These are phyloP conservation scores for Pseudocercospora vitis DNA, from an alignment of 2,329 filamentous ascomycete genomes.

Conservation along the genomic window DNA sequence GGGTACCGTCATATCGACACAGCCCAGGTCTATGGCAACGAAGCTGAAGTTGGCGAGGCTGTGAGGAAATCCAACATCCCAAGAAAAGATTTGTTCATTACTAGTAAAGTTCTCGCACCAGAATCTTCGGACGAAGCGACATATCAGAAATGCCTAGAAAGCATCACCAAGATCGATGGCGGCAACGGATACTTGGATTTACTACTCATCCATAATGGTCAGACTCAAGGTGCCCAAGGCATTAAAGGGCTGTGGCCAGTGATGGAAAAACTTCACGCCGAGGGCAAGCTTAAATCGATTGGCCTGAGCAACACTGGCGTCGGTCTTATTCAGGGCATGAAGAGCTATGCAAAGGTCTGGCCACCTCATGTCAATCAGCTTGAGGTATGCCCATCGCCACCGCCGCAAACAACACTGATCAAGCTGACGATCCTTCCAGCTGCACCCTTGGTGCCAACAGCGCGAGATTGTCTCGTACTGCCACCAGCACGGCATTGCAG, in stretches of 20 bases:
- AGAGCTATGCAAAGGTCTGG: slow-evolving; percentile 62
- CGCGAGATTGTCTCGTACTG: slow-evolving; percentile 59
- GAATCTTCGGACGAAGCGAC: slow-evolving; percentile 52
- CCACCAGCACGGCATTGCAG: slow-evolving; percentile 57
- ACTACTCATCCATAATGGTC: slow-evolving; percentile 68
- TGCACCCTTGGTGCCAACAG: slow-evolving; percentile 72
- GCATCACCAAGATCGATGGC: slow-evolving; percentile 58
- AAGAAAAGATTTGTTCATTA: slow-evolving; percentile 64
- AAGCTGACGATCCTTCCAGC: too few relatives aligned
- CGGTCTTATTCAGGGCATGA: slow-evolving; percentile 68
- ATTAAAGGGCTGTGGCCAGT: slow-evolving; percentile 66
- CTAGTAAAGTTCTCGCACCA: slow-evolving; percentile 65
- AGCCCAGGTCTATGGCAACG: slow-evolving; percentile 70
- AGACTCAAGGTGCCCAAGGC: slow-evolving; percentile 51
- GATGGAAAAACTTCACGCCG: slow-evolving; percentile 60
- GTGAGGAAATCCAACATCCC: slow-evolving; percentile 57
- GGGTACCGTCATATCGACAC: slow-evolving; percentile 67
- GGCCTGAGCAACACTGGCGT: slow-evolving; percentile 73
- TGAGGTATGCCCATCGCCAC: slow-evolving; percentile 54
- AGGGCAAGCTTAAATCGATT: slow-evolving; percentile 64
- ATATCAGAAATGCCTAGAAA: slow-evolving; percentile 60
- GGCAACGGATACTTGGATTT: slow-evolving; percentile 66
- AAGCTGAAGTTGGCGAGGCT: slow-evolving; percentile 64
- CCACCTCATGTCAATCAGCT: slow-evolving; percentile 74
- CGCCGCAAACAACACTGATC: too few relatives aligned